Evolutionary conservation across 2,329 filamentous ascomycete species (phyloP).

Genomic region (Achaetomium macrosporum): DNA sequence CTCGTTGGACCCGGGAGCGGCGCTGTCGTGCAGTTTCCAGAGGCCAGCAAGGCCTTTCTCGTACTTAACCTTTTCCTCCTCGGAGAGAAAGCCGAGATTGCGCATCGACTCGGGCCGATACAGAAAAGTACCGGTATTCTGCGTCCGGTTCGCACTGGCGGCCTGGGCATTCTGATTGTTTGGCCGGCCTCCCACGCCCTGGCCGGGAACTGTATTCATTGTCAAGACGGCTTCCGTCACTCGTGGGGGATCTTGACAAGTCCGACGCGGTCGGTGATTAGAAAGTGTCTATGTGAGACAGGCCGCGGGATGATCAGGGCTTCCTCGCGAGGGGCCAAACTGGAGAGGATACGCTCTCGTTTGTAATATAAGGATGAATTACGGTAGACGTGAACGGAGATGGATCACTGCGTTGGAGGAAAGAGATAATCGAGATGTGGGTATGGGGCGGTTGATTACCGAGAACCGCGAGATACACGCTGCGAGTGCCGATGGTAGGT

Average conservation of each 20-base stretch:
- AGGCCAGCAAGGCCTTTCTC: conserved; percentile 49
- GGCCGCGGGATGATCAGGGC: not conserved
- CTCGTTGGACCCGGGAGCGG: conserved; percentile 41
- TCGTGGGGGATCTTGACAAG: not conserved
- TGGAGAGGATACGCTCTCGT: no score
- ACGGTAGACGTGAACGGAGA: no score
- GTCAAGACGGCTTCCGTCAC: not conserved
- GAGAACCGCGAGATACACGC: no score
- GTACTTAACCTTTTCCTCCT: conserved; percentile 54
- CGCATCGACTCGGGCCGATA: conserved; percentile 50
- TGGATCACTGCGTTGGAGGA: no score
- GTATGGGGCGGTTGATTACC: no score
- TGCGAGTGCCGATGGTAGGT: no score
- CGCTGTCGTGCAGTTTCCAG: conserved; percentile 48
- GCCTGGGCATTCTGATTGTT: conserved; percentile 12
- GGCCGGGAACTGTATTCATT: conserved; percentile 21
- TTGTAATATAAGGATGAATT: no score
- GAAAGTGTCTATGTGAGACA: not conserved
- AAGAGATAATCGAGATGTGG: no score
- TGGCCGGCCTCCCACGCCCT: conserved; percentile 14
- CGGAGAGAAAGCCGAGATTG: conserved; percentile 42
- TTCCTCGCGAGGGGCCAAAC: no score
- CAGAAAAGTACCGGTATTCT: conserved; percentile 26
- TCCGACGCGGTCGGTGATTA: no score
- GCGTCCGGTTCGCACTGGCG: conserved; percentile 3